A percentile compares a stretch with the other conserved stretches of the same genome.
Evolutionary conservation across 768 basidiomycete species (phyloP).

Genomic region (Rhodosporidiobolus odoratus): DNA sequence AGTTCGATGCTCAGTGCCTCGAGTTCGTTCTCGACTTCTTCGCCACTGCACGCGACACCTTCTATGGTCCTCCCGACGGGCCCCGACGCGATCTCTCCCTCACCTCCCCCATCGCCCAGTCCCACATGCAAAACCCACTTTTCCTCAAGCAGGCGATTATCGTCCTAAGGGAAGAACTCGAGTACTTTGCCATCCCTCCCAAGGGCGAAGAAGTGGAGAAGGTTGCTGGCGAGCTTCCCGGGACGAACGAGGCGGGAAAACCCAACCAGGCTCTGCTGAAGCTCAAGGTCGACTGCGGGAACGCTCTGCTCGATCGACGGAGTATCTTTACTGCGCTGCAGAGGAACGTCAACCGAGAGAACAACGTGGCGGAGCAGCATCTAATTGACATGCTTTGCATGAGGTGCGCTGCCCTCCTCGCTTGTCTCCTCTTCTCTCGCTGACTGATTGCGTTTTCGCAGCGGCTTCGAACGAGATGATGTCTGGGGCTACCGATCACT

Average conservation of each 20-base stretch:
- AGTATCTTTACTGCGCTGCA: constrained; percentile 97
- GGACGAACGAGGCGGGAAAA: constrained; percentile 63
- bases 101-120: constrained; percentile 22
- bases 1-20: constrained; percentile 99
- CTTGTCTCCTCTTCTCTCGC: not conserved
- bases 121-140: constrained; percentile 75
- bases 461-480: constrained; percentile 96
- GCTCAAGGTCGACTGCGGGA: constrained; percentile 79
- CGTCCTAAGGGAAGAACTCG: constrained; percentile 92
- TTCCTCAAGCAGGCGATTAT: constrained; percentile 96
- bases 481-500: constrained; percentile 95
- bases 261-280: constrained; percentile 72
- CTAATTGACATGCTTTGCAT: constrained; percentile 99
- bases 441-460: constrained; percentile 44
- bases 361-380: constrained; percentile 97
- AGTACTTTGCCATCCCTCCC: constrained; percentile 94
- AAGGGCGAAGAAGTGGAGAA: not conserved
- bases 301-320: constrained; percentile 76
- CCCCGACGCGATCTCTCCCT: constrained; percentile 32
- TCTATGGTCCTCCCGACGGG: constrained; percentile 66
- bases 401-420: constrained; percentile 59
- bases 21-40: constrained; percentile 90
- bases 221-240: constrained; percentile 48
- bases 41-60: constrained; percentile 73
- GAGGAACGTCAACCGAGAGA: constrained; percentile 98